Percentiles rank a stretch among this genome's conserved stretches.
Evolutionary conservation across 768 basidiomycete genomes (phyloP).

Genomic region (Leccinum ochraceum): DNA sequence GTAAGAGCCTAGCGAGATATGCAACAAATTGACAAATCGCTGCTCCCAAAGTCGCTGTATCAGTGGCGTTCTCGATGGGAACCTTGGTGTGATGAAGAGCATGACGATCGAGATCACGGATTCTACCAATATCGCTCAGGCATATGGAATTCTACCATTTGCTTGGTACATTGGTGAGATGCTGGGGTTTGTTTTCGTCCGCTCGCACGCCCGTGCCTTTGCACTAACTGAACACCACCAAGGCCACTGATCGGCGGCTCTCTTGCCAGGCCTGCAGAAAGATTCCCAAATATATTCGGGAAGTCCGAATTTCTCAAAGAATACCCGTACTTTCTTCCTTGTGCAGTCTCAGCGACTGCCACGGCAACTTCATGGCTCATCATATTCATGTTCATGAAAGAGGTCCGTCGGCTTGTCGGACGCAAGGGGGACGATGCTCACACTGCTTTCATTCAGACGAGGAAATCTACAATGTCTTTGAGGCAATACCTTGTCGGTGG

Average conservation of each 20-base stretch:
- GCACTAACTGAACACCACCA: conserved; percentile 5
- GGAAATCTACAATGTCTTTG: conserved; percentile 11
- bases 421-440: not conserved
- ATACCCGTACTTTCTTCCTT: conserved; percentile 76
- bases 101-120: conserved; percentile 45
- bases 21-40: not conserved
- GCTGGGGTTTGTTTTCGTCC: conserved; percentile 40
- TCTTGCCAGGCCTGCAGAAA: conserved; percentile 63
- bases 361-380: conserved; percentile 51
- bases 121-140: conserved; percentile 33
- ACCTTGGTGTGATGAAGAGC: conserved; percentile 50
- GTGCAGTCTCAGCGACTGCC: conserved; percentile 60
- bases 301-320: conserved; percentile 53
- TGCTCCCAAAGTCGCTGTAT: conserved; percentile 40
- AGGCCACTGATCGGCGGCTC: conserved; percentile 72
- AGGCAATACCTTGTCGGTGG: conserved; percentile 20
- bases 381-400: conserved; percentile 53
- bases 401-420: conserved; percentile 36
- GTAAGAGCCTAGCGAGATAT: not conserved
- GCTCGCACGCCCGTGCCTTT: not conserved
- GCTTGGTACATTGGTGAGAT: conserved; percentile 44
- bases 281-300: conserved; percentile 63
- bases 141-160: conserved; percentile 61
- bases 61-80: conserved; percentile 56
- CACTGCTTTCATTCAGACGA: conserved; percentile 16